Conservation (phyloP, 1,139 yeast genomes). For the Candida sojae region DNA sequence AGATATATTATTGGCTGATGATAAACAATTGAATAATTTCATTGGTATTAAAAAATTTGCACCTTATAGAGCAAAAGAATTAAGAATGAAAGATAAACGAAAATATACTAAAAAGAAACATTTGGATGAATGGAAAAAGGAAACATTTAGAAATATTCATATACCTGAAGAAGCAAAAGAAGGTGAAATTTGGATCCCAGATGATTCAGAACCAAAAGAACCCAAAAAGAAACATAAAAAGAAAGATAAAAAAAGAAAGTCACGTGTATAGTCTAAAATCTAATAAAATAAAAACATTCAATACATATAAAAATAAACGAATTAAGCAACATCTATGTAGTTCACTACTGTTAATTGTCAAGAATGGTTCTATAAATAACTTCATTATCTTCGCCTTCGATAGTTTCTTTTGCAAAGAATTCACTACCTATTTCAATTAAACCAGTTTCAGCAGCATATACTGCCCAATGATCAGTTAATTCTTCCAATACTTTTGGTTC, state of each 20-base stretch:
- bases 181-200: conserved; percentile 41
- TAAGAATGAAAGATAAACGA: conserved; percentile 74
- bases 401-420: conserved; percentile 14
- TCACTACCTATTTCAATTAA: conserved; percentile 34
- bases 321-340: too few relatives aligned
- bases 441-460: conserved; percentile 57
- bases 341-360: conserved; percentile 3
- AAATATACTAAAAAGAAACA: conserved; percentile 82
- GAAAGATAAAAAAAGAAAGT: background rate
- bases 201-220: conserved; percentile 6
- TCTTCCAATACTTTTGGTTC: conserved; percentile 36
- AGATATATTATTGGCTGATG: conserved; percentile 90
- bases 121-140: conserved; percentile 86
- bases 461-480: conserved; percentile 50
- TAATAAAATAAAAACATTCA: too few relatives aligned
- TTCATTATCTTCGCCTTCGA: conserved; percentile 13
- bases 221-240: conserved; percentile 1
- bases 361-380: conserved; percentile 11
- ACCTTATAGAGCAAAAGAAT: conserved; percentile 81
- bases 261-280: background rate
- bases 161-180: conserved; percentile 33
- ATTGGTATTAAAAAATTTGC: conserved; percentile 92
- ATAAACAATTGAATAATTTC: conserved; percentile 75
- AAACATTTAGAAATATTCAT: conserved; percentile 67
- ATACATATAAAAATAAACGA: too few relatives aligned